Percentiles rank a stretch among this genome's conserved stretches.
These are phyloP conservation scores for Tylopilus sp. DNA, from an alignment of 768 basidiomycete genomes.

Conservation along the genomic window DNA sequence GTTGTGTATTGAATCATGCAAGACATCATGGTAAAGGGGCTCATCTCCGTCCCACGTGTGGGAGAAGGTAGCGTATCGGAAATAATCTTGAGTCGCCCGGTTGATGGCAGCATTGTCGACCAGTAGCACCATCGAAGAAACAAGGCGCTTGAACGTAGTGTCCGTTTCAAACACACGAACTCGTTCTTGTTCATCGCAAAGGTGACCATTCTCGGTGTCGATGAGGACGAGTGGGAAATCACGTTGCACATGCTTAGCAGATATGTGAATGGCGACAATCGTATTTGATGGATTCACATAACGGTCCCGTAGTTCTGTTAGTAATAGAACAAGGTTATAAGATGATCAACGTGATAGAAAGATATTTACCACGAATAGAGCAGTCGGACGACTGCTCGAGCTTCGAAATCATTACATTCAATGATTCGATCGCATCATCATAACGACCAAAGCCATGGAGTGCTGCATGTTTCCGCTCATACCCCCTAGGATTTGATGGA, in stretches of 20 bases:
- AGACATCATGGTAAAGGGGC: constrained; percentile 15
- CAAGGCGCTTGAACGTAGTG: constrained; percentile 11
- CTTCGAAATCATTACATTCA: constrained; percentile 2
- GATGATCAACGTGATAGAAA: not conserved
- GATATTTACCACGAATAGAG: constrained; percentile 2
- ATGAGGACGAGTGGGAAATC: constrained; percentile 15
- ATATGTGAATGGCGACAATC: not conserved
- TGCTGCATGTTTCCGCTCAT: constrained; percentile 12
- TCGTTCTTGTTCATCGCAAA: constrained; percentile 10
- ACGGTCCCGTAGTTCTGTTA: not conserved
- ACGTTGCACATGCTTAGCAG: not conserved
- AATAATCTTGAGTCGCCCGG: constrained; percentile 9
- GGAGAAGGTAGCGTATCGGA: constrained; percentile 20
- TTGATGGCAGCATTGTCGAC: not conserved
- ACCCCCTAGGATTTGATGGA: constrained; percentile 3
- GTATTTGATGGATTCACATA: constrained; percentile 8
- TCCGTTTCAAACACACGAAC: constrained; percentile 7
- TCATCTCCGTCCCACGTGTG: constrained; percentile 22
- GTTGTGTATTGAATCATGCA: constrained; percentile 9
- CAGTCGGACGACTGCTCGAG: constrained; percentile 1
- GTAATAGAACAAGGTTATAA: not conserved
- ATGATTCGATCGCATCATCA: constrained; percentile 16
- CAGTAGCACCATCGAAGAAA: constrained; percentile 9
- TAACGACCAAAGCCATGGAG: constrained; percentile 13
- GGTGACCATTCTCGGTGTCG: constrained; percentile 10